Evolutionary conservation across 1,139 yeast genomes (phyloP).

Genomic region (Protomyces inouyei): DNA sequence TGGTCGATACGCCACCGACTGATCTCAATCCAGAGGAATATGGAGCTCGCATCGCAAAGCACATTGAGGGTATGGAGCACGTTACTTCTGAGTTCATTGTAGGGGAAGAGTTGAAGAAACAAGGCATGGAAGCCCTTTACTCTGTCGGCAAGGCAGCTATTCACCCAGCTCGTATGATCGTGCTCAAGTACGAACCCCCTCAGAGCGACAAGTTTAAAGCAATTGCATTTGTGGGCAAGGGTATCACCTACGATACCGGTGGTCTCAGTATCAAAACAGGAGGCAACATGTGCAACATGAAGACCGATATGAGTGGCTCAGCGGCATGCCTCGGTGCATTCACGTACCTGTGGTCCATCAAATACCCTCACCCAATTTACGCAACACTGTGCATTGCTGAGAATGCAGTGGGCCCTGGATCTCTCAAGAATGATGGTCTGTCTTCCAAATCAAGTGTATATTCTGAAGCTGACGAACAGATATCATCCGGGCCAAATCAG

Average conservation of each 20-base stretch:
- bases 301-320: constrained; percentile 27
- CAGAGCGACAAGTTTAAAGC: constrained; percentile 1
- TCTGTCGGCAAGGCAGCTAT: constrained; percentile 21
- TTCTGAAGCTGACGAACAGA: neutral
- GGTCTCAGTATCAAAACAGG: constrained; percentile 26
- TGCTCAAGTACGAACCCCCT: constrained; percentile 5
- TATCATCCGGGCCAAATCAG: constrained; percentile 18
- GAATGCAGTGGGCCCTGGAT: constrained; percentile 19
- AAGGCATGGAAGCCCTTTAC: constrained; percentile 4
- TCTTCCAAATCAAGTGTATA: no score
- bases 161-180: constrained; percentile 7
- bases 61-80: neutral
- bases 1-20: constrained; percentile 13
- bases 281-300: constrained; percentile 22
- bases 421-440: constrained; percentile 24
- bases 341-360: constrained; percentile 3
- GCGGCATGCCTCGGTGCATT: constrained; percentile 24
- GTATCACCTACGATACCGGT: constrained; percentile 28
- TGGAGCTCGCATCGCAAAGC: neutral
- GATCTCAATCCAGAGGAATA: constrained; percentile 8
- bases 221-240: constrained; percentile 27
- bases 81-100: constrained; percentile 11
- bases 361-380: constrained; percentile 13
- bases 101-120: constrained; percentile 4
- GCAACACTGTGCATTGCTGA: constrained; percentile 24